Conservation (phyloP, 2,329 filamentous ascomycete species). For the Rugonectria rugulosa region DNA sequence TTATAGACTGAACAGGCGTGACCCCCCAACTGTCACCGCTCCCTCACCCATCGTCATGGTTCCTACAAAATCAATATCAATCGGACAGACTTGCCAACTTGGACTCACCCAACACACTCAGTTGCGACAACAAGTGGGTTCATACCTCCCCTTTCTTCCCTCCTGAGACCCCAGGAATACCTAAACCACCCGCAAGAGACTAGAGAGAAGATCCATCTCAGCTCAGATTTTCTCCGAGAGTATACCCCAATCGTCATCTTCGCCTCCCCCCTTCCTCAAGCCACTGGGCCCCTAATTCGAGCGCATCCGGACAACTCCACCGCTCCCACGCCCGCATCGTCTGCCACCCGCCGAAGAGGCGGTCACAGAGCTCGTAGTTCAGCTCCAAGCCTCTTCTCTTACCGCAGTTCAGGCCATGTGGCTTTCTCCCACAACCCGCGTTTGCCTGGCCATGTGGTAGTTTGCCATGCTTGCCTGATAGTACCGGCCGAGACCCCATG, state of each 20-base stretch:
- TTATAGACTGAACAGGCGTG: too few relatives aligned
- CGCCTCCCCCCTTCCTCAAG: conserved; percentile 3
- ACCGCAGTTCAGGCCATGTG: not conserved
- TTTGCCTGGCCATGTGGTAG: not conserved
- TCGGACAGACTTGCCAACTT: not conserved
- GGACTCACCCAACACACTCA: not conserved
- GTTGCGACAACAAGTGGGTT: conserved; percentile 9
- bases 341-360: not conserved
- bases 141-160: too few relatives aligned
- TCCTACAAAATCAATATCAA: not conserved
- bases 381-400: not conserved
- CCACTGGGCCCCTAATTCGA: conserved; percentile 17
- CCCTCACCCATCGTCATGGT: too few relatives aligned
- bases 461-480: too few relatives aligned
- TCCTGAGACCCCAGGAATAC: not conserved
- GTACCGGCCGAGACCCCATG: conserved; percentile 14
- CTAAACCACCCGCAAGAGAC: not conserved
- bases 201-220: conserved; percentile 9
- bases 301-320: not conserved
- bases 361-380: not conserved
- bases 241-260: conserved; percentile 3
- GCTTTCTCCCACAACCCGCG: not conserved
- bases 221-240: conserved; percentile 10
- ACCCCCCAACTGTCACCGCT: too few relatives aligned
- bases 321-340: conserved; percentile 10